These are phyloP conservation scores for Angomonas ambiguus DNA, from an alignment of 208 protist genomes.

Conservation along the genomic window DNA sequence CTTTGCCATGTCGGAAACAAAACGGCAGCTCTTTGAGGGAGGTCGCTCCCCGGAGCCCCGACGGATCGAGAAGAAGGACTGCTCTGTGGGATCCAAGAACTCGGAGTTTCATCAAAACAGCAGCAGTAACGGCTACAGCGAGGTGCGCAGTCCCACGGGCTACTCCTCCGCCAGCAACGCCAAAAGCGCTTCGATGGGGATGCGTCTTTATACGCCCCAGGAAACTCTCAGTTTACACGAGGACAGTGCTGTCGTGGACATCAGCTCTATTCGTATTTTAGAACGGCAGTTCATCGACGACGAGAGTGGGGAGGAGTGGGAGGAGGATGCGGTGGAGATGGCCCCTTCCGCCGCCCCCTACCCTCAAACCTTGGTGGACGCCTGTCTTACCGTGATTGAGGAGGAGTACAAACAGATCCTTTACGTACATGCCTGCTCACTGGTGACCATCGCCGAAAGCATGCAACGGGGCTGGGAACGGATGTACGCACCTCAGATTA, in stretches of 20 bases:
- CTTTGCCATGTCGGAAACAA: neutral
- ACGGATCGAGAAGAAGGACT: neutral
- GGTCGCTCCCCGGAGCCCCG: neutral
- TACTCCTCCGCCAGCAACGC: neutral
- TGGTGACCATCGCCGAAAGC: neutral
- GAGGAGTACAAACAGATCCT: neutral
- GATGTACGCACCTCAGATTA: neutral
- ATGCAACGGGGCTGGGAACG: neutral
- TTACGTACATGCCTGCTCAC: neutral
- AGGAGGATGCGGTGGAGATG: neutral
- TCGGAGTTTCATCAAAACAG: neutral
- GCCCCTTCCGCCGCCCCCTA: neutral
- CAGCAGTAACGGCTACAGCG: conserved; percentile 12
- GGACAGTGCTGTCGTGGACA: neutral
- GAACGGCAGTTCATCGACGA: neutral
- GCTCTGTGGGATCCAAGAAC: neutral
- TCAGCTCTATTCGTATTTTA: neutral
- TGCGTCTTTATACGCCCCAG: neutral
- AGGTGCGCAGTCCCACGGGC: neutral
- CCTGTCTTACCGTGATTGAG: neutral
- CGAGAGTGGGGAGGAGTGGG: neutral
- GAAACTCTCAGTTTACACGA: neutral
- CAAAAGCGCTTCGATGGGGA: neutral
- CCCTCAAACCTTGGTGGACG: neutral
- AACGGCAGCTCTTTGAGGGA: conserved; percentile 3